Evolutionary conservation across 1,139 yeast species (phyloP), one percentile per base, ranked within the genome.

Genomic region (Kazachstania sp.): DNA sequence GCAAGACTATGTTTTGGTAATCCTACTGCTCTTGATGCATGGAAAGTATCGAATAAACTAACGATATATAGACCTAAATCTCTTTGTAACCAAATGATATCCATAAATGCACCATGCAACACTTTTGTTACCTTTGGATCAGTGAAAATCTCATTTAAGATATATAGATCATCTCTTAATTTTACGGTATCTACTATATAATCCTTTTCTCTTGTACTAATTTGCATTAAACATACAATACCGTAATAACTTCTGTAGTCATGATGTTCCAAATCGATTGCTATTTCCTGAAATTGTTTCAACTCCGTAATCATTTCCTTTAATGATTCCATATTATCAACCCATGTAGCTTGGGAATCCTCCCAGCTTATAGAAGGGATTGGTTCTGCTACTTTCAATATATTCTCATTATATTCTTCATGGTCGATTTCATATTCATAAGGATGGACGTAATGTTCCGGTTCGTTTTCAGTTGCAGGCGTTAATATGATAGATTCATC

Each of bases 231-330:
- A 65, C 94, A 88, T 1, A 90, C 95, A 44, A 94, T 70, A 43
- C 99, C 99, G 57, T 83, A 82, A 58, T 86, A 94, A 0, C 96
- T 75, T 65, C 97, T 74, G 63, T 78, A 85, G 60, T 90, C 97
- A 62, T 94, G 98, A 66, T 94, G 98, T 63, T 94, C 99, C 54
- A 94, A 75, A 72, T 94, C 99, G n/a, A 94, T 83, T 0, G 98
- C 98, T 39, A 94, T 77, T 52, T 80, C 95, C 1, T 71, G 66
- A 51, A 74, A 73, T 1, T 63, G 59, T 43, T 66, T 64, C 45
- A 94, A 71, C 12, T 72, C 75, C 0, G 67, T 60, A 1, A 87
- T 58, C 84, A 94, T 78, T 5, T 63, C 63, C 0, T 68, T 58
- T 36, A 92, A 65, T 34, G 71, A 69, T 16, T 74, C 80, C 1